A percentile compares a stretch with the other conserved stretches of the same genome.
These are phyloP conservation scores for Fusarium aywerte DNA, from an alignment of 2,329 filamentous ascomycete genomes.

Conservation along the genomic window DNA sequence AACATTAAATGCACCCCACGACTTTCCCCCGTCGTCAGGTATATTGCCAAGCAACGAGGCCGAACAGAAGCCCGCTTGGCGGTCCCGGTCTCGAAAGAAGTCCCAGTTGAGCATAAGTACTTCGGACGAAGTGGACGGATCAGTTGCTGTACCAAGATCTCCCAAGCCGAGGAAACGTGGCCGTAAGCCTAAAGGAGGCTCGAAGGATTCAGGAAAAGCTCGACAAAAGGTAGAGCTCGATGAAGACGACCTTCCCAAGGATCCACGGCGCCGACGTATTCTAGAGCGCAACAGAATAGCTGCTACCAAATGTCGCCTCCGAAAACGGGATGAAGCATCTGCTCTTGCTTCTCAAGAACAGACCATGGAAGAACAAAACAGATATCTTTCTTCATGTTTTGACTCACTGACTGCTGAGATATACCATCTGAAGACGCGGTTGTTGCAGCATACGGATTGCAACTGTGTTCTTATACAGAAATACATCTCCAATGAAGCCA, in stretches of 20 bases:
- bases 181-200: slow-evolving; percentile 40
- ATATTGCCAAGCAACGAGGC: slow-evolving; percentile 21
- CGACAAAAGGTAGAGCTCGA: slow-evolving; percentile 32
- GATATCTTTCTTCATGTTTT: slow-evolving; percentile 45
- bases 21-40: slow-evolving; percentile 3
- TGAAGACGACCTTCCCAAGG: slow-evolving; percentile 39
- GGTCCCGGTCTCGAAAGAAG: slow-evolving; percentile 16
- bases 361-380: slow-evolving; percentile 47
- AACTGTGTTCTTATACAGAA: slow-evolving; percentile 48
- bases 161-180: slow-evolving; percentile 44
- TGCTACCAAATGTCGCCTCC: slow-evolving; percentile 48
- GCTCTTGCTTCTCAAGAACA: slow-evolving; percentile 46
- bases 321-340: slow-evolving; percentile 48
- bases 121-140: slow-evolving; percentile 10
- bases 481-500: slow-evolving; percentile 49
- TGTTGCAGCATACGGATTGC: slow-evolving; percentile 48
- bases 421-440: slow-evolving; percentile 47
- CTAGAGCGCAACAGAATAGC: slow-evolving; percentile 50
- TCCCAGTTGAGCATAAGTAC: slow-evolving; percentile 25
- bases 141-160: not conserved
- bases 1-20: slow-evolving; percentile 5
- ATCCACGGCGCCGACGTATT: slow-evolving; percentile 43
- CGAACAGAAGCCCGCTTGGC: slow-evolving; percentile 25
- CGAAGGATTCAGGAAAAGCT: slow-evolving; percentile 20
- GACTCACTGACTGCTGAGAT: slow-evolving; percentile 46